phyloP scores from a whole-genome alignment of 1,284 basidiomycete species.

The Marasmius tenuissimus region DNA sequence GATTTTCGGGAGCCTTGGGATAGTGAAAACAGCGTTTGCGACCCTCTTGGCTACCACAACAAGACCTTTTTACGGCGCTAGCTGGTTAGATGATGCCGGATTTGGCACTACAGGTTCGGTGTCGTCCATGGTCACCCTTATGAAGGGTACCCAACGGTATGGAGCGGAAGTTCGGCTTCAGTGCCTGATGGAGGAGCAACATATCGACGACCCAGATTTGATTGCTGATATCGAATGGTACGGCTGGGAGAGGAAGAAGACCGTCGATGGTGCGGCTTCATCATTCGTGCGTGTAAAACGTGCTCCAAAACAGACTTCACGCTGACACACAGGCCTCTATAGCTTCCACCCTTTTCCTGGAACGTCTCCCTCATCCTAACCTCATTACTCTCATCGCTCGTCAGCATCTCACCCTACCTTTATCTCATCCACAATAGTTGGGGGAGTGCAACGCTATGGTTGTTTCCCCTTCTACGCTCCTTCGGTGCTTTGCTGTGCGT shows the following conservation, averaged over 20 bases:
- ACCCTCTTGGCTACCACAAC: neutral
- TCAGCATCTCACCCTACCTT: neutral
- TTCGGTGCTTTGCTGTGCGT: neutral
- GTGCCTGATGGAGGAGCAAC: neutral
- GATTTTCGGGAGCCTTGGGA: slow-evolving; percentile 6
- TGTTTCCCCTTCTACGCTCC: neutral
- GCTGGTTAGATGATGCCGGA: neutral
- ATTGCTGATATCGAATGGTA: neutral
- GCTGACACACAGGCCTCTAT: neutral
- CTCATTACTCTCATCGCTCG: neutral
- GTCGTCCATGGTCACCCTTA: neutral
- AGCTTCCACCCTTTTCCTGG: neutral
- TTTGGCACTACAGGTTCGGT: neutral
- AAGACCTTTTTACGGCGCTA: neutral
- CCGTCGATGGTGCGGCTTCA: neutral
- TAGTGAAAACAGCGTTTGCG: slow-evolving; percentile 1
- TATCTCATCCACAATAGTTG: neutral
- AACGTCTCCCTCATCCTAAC: neutral
- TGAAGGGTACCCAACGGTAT: neutral
- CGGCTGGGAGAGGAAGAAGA: neutral
- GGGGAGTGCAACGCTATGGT: neutral
- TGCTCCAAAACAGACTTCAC: neutral
- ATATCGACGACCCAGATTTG: neutral
- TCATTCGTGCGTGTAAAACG: neutral
- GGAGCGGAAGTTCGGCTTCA: neutral